Evolutionary conservation across 2,329 filamentous ascomycete genomes (phyloP), one percentile per base, ranked within the genome.

Genomic region (Hawksworthiomyces lignivorus): DNA sequence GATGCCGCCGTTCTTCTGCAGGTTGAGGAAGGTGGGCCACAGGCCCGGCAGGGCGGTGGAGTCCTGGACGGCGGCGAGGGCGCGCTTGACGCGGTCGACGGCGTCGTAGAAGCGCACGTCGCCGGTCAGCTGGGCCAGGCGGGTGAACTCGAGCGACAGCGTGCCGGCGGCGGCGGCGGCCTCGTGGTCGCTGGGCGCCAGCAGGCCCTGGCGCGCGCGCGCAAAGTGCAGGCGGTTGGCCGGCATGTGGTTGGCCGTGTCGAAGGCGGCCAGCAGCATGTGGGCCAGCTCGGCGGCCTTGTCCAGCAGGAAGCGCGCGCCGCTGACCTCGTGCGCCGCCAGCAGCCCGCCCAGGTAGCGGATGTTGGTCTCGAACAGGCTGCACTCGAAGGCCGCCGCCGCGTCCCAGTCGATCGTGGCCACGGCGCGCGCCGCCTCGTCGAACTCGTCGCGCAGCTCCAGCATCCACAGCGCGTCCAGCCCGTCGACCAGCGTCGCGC

Each of bases 401-500:
- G 33, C 29, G 29, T 45, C 39, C 43, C 95, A 95, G 62, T 95
- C 87, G 43, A 96, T 90, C 7, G 75, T 63, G 40, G 70, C 72
- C n/a, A 88, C 77, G 4, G 73, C 79, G 36, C 76, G 70, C 27
- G 84, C 77, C 3, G 87, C 87, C 48, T 87, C 80, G 45, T 86
- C 77, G 54, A 94, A 94, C 53, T 94, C 86, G 1, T 82, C 71
- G 52, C 76, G 75, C 56, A 94, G 56, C 17, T 76, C 86, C 74
- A 90, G 87, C 51, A 94, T 88, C 84, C 85, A 94, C 5, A 94
- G 67, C 0, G 87, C 89, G 56, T 94, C 87, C 41, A 90, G 65
- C 2, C 77, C 69, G 64, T 95, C 88, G 7, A 95, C 84, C 47
- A 95, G 59, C 1, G 88, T 94, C 12, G 88, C 88, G 19, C 84